These are phyloP conservation scores for Allomyces macrogynus DNA, from an alignment of 192 early-diverging fungal species.

Conservation along the genomic window DNA sequence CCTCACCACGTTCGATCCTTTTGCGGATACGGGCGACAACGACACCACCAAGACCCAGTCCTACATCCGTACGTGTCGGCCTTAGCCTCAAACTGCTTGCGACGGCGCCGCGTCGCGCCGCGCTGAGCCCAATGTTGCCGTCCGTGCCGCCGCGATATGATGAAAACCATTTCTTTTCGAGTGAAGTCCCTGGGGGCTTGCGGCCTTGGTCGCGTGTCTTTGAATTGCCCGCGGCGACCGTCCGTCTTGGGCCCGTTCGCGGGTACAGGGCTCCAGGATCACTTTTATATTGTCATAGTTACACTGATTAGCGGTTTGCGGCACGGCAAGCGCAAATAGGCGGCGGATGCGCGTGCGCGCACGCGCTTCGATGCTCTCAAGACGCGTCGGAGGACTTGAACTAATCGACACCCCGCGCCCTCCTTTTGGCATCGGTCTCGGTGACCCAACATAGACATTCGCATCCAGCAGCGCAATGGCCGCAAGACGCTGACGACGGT, in stretches of 20 bases:
- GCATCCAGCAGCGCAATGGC: conserved; percentile 91
- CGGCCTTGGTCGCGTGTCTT: conserved; percentile 4
- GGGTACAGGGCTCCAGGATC: conserved; percentile 1
- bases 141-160: neutral
- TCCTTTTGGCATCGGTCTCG: neutral
- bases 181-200: neutral
- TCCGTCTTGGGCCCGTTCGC: conserved; percentile 5
- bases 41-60: conserved; percentile 12
- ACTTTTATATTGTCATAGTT: conserved; percentile 28
- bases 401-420: neutral
- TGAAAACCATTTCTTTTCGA: conserved; percentile 8
- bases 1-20: conserved; percentile 19
- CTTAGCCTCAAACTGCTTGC: neutral
- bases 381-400: neutral
- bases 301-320: conserved; percentile 18
- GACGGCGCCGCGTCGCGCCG: neutral
- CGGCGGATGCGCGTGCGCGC: no score
- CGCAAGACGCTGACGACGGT: conserved; percentile 92
- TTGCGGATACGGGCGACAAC: conserved; percentile 26
- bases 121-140: neutral
- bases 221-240: conserved; percentile 14
- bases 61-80: conserved; percentile 24
- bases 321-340: neutral
- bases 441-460: conserved; percentile 50
- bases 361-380: neutral